These are phyloP conservation scores for Naematelia encephala DNA, from an alignment of 768 basidiomycete species.

Conservation along the genomic window DNA sequence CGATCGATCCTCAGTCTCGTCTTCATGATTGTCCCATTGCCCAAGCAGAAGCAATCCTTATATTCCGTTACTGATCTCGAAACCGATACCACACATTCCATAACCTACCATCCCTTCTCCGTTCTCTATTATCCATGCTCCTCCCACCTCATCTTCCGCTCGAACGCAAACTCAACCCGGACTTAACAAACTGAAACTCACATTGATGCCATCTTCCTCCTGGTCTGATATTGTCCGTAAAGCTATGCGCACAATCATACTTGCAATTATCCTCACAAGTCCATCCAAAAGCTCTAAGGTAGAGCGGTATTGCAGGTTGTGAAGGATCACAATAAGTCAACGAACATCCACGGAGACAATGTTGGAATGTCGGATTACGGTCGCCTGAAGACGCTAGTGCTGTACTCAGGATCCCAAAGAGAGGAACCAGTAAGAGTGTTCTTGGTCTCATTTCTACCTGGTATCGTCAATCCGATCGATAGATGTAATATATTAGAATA, in stretches of 20 bases:
- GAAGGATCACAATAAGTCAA: slow-evolving; percentile 53
- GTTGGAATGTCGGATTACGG: slow-evolving; percentile 57
- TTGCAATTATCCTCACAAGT: slow-evolving; percentile 81
- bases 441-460: background rate
- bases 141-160: too few relatives aligned
- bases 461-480: too few relatives aligned
- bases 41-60: too few relatives aligned
- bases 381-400: slow-evolving; percentile 64
- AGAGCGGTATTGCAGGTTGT: slow-evolving; percentile 55
- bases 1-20: background rate
- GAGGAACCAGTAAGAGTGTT: background rate
- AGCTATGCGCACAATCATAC: slow-evolving; percentile 79
- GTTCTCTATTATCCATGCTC: too few relatives aligned
- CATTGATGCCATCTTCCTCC: slow-evolving; percentile 39
- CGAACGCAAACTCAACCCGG: background rate
- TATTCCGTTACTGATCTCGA: too few relatives aligned
- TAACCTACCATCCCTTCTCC: too few relatives aligned
- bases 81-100: too few relatives aligned
- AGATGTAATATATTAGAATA: too few relatives aligned
- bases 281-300: slow-evolving; percentile 73
- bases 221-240: slow-evolving; percentile 59
- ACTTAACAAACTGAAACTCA: slow-evolving; percentile 15
- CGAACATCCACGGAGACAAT: slow-evolving; percentile 58
- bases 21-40: too few relatives aligned
- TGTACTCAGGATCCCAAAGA: background rate